phyloP scores from a whole-genome alignment of 2,329 filamentous ascomycete species.

The Periconia sp. region DNA sequence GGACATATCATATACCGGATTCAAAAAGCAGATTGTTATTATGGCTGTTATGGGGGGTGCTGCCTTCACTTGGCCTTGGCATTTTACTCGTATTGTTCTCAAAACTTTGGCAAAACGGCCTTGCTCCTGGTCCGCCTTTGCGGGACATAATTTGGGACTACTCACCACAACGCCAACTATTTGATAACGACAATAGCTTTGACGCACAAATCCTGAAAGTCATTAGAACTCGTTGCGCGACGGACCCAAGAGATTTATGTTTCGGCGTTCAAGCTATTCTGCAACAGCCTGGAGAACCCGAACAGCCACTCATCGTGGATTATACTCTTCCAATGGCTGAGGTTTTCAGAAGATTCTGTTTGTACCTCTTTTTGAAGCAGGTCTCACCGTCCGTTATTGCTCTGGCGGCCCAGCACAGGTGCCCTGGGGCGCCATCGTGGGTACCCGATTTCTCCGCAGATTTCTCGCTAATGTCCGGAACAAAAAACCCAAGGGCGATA shows the following conservation, averaged over 20 bases:
- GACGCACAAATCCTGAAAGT: background rate
- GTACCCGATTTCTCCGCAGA: slow-evolving; percentile 8
- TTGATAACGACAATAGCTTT: background rate
- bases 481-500: no score
- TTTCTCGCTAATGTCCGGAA: no score
- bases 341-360: slow-evolving; percentile 1
- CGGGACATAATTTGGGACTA: background rate
- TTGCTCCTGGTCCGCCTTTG: no score
- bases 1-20: no score
- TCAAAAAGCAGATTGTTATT: no score
- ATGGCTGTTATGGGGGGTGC: background rate
- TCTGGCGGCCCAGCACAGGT: background rate
- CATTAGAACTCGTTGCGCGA: background rate
- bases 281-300: background rate
- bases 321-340: background rate
- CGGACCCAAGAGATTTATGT: slow-evolving; percentile 7
- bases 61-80: no score
- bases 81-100: no score
- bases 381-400: background rate
- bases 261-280: slow-evolving; percentile 6
- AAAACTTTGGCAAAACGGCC: no score
- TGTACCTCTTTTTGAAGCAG: background rate
- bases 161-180: background rate
- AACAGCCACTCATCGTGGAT: background rate
- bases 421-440: slow-evolving; percentile 4